These are phyloP conservation scores for Perkinsus marinus DNA, from an alignment of 169 alveolate species.

Conservation along the genomic window DNA sequence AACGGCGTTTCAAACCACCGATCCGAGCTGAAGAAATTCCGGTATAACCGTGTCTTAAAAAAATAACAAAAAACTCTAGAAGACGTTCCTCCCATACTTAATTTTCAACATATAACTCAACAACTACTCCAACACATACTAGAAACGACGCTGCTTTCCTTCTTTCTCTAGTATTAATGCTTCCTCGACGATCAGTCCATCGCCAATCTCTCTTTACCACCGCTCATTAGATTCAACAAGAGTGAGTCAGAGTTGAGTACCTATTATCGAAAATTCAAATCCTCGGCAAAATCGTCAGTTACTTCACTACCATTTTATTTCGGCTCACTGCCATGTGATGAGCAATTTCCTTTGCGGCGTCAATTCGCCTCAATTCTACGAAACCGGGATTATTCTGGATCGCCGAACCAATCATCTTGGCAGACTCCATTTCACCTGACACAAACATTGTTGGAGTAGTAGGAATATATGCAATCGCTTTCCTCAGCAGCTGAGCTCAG, in stretches of 20 bases:
- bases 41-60: no score
- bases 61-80: no score
- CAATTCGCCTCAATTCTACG: slow-evolving; percentile 80
- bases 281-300: no score
- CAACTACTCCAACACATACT: background rate
- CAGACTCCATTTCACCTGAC: background rate
- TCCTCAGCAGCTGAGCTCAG: no score
- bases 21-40: no score
- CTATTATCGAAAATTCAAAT: background rate
- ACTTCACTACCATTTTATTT: slow-evolving; percentile 57
- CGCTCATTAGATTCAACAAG: slow-evolving; percentile 16
- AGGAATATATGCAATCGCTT: no score
- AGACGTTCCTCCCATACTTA: background rate
- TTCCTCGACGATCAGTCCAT: background rate
- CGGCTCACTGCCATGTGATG: slow-evolving; percentile 66
- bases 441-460: no score
- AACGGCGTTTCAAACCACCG: no score
- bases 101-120: background rate
- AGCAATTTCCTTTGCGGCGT: slow-evolving; percentile 83
- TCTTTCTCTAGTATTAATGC: background rate
- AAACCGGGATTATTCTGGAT: slow-evolving; percentile 51
- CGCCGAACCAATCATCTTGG: slow-evolving; percentile 41
- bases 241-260: slow-evolving; percentile 18
- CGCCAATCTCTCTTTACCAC: background rate
- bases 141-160: background rate